Conservation (phyloP, 2,329 filamentous ascomycete genomes). For the Sporothrix luriei region DNA sequence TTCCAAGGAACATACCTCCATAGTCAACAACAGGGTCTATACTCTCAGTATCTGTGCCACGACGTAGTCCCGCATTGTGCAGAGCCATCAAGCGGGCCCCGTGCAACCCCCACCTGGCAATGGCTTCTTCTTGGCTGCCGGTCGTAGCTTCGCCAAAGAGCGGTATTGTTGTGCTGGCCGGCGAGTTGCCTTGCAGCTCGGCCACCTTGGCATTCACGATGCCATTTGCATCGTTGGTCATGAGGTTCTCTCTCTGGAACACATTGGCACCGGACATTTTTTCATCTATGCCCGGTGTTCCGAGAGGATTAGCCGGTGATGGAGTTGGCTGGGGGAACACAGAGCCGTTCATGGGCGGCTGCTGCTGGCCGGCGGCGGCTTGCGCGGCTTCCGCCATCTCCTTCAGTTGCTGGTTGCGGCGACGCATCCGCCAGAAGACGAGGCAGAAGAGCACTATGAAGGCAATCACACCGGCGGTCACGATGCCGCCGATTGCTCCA, state of each 20-base stretch:
- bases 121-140: background rate
- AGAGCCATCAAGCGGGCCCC: slow-evolving; percentile 27
- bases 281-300: background rate
- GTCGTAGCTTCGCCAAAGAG: slow-evolving; percentile 27
- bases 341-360: background rate
- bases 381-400: background rate
- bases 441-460: slow-evolving; percentile 40
- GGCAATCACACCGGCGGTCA: slow-evolving; percentile 40
- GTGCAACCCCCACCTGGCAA: slow-evolving; percentile 28
- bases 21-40: slow-evolving; percentile 15
- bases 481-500: slow-evolving; percentile 44
- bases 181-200: slow-evolving; percentile 14
- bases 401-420: slow-evolving; percentile 10
- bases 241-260: background rate
- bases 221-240: background rate
- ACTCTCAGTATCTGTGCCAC: slow-evolving; percentile 5
- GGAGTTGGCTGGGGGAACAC: background rate
- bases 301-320: background rate
- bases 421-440: slow-evolving; percentile 17
- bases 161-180: background rate
- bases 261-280: background rate
- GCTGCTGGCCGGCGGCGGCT: background rate
- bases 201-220: slow-evolving; percentile 13
- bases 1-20: slow-evolving; percentile 12
- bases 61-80: background rate